These are phyloP conservation scores for Blastomyces gilchristii DNA, from an alignment of 2,329 filamentous ascomycete species.

Conservation along the genomic window DNA sequence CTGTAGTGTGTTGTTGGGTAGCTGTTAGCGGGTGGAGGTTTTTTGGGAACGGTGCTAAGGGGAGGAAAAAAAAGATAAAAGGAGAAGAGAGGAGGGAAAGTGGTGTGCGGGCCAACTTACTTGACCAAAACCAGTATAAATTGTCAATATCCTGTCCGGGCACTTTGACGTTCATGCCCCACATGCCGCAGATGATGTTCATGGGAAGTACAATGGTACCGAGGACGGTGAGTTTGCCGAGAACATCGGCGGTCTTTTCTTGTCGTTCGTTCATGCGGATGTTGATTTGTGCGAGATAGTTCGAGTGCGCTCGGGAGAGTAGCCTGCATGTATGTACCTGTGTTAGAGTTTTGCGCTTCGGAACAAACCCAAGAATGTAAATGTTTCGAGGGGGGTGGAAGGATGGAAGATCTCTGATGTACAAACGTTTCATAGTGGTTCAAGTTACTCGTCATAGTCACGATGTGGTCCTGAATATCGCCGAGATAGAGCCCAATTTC, in stretches of 20 bases:
- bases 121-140: slow-evolving; percentile 62
- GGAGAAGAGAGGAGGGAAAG: slow-evolving; percentile 29
- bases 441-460: slow-evolving; percentile 96
- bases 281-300: slow-evolving; percentile 98
- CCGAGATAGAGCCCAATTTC: slow-evolving; percentile 97
- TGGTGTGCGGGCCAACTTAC: slow-evolving; percentile 22
- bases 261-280: slow-evolving; percentile 97
- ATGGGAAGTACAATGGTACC: slow-evolving; percentile 96
- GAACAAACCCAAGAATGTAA: background rate
- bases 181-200: slow-evolving; percentile 97
- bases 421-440: slow-evolving; percentile 90
- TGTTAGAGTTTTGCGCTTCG: background rate
- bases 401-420: background rate
- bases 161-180: slow-evolving; percentile 98
- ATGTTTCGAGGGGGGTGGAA: background rate
- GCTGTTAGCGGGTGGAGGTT: background rate
- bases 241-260: slow-evolving; percentile 87
- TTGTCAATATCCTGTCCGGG: slow-evolving; percentile 81
- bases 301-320: slow-evolving; percentile 79
- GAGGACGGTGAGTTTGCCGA: slow-evolving; percentile 88
- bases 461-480: slow-evolving; percentile 97
- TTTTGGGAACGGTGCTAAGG: background rate
- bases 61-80: slow-evolving; percentile 7
- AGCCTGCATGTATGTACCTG: slow-evolving; percentile 47
- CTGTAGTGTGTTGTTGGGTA: slow-evolving; percentile 18